Percentiles rank a stretch among this genome's conserved stretches.
Conservation (phyloP, 2,329 filamentous ascomycete genomes). For the Clonostachys chloroleuca region DNA sequence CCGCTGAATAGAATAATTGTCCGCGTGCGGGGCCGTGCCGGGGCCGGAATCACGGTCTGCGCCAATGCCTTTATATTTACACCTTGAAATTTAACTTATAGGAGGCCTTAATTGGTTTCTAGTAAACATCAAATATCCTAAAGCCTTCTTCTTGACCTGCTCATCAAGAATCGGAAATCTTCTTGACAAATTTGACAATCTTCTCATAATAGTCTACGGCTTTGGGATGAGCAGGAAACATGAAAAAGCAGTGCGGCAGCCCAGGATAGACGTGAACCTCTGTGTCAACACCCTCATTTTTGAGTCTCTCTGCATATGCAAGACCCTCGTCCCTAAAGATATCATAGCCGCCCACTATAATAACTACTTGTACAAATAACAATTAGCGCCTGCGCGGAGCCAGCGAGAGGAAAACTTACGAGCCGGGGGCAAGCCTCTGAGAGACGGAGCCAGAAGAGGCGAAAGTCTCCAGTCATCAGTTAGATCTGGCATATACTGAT, state of each 20-base stretch:
- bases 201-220: constrained; percentile 4
- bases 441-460: constrained; percentile 22
- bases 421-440: constrained; percentile 21
- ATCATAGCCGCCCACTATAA: constrained; percentile 27
- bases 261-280: constrained; percentile 23
- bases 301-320: constrained; percentile 27
- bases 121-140: too few species aligned
- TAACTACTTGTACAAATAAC: constrained; percentile 12
- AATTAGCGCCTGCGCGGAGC: neutral
- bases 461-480: constrained; percentile 18
- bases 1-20: neutral
- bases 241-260: constrained; percentile 26
- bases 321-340: constrained; percentile 29
- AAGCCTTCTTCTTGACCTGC: neutral
- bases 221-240: constrained; percentile 4
- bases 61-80: too few species aligned
- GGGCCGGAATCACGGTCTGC: too few species aligned
- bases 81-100: too few species aligned
- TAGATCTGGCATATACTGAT: constrained; percentile 20
- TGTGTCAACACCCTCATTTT: constrained; percentile 20
- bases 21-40: too few species aligned
- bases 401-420: constrained; percentile 7
- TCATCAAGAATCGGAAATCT: neutral
- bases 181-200: constrained; percentile 4
- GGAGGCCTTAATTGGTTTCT: too few species aligned